Evolutionary conservation across 306 rosid genomes (phyloP).

Genomic region (Cyamopsis tetragonoloba): DNA sequence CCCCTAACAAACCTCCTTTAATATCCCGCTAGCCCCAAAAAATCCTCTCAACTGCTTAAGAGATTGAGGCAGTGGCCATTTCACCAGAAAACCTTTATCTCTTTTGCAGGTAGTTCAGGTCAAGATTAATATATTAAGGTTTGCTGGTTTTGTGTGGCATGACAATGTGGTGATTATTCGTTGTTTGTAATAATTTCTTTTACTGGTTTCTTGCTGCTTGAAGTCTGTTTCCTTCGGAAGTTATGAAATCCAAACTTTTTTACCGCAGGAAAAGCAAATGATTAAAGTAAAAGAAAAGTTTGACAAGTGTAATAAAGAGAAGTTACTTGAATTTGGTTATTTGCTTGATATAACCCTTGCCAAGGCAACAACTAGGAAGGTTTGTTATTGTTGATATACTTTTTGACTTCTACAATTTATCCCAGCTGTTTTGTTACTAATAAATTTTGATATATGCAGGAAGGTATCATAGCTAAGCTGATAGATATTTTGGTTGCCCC

Average conservation of each 20-base stretch:
- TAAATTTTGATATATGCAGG: conserved; percentile 48
- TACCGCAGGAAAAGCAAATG: conserved; percentile 86
- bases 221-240: conserved; percentile 16
- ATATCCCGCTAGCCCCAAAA: neutral
- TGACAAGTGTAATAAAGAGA: conserved; percentile 89
- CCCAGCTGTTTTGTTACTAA: neutral
- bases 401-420: neutral
- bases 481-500: conserved; percentile 83
- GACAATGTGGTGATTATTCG: conserved; percentile 72
- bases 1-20: neutral
- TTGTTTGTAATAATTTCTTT: conserved; percentile 1
- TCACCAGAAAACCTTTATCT: too few relatives aligned
- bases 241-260: conserved; percentile 14
- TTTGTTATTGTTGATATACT: conserved; percentile 33
- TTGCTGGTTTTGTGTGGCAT: conserved; percentile 97
- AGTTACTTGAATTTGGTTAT: conserved; percentile 81
- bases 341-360: conserved; percentile 59
- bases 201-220: neutral
- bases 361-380: conserved; percentile 82
- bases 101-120: conserved; percentile 75
- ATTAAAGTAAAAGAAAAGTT: conserved; percentile 79
- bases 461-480: conserved; percentile 73
- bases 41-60: neutral
- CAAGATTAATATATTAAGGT: conserved; percentile 84
- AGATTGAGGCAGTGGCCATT: neutral